Evolutionary conservation across 2,329 filamentous ascomycete species (phyloP).

Genomic region (Xylaria sp.): DNA sequence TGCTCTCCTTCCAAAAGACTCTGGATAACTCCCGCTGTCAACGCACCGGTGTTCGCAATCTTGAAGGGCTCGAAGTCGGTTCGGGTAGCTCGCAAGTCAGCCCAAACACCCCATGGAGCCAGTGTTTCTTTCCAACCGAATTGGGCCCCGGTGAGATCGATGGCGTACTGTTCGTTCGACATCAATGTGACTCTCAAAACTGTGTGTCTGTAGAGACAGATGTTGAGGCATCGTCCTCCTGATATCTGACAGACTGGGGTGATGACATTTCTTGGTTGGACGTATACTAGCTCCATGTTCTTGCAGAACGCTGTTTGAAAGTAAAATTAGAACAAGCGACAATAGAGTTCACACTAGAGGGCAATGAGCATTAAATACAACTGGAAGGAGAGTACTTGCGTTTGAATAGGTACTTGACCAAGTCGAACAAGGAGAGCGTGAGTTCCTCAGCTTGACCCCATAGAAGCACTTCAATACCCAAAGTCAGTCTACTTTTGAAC

Average conservation of each 20-base stretch:
- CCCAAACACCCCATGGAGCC: slow-evolving; percentile 27
- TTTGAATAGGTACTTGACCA: slow-evolving; percentile 25
- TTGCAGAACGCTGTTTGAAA: slow-evolving; percentile 23
- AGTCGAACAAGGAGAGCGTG: background rate
- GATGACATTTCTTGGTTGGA: slow-evolving; percentile 19
- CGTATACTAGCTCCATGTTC: slow-evolving; percentile 3
- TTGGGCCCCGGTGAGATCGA: slow-evolving; percentile 29
- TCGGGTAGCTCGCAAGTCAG: slow-evolving; percentile 4
- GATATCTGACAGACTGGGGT: slow-evolving; percentile 25
- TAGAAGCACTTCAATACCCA: slow-evolving; percentile 16
- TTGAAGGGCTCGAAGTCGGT: background rate
- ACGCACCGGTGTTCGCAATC: background rate
- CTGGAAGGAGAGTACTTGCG: slow-evolving; percentile 17
- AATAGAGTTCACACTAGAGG: background rate
- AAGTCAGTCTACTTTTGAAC: slow-evolving; percentile 4
- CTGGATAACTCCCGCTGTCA: background rate
- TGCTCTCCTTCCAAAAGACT: slow-evolving; percentile 9
- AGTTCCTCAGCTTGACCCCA: slow-evolving; percentile 24
- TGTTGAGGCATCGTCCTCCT: slow-evolving; percentile 3
- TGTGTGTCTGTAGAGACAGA: slow-evolving; percentile 16
- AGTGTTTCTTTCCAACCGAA: slow-evolving; percentile 36
- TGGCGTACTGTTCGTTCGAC: slow-evolving; percentile 28
- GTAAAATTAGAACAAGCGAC: slow-evolving; percentile 2
- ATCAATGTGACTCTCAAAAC: slow-evolving; percentile 23
- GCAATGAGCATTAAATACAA: too few relatives aligned